Evolutionary conservation across 108 stramenopile genomes (phyloP).

Genomic region (Skeletonema grethae): DNA sequence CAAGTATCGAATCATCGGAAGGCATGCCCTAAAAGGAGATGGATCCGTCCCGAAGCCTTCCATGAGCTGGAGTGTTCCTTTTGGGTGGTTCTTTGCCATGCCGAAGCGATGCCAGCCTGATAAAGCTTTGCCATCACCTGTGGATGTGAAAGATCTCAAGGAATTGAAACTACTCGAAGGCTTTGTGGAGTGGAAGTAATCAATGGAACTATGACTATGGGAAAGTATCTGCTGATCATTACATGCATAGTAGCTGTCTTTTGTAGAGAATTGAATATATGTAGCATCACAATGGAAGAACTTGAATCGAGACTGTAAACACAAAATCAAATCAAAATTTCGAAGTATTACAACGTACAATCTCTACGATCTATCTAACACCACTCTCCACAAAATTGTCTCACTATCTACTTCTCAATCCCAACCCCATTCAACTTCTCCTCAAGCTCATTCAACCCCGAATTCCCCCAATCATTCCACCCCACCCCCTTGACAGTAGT

Average conservation of each 20-base stretch:
- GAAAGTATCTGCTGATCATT: background rate
- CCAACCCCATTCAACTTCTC: constrained; percentile 29
- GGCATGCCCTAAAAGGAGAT: constrained; percentile 42
- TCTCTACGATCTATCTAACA: background rate
- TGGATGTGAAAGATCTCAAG: constrained; percentile 17
- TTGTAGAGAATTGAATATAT: background rate
- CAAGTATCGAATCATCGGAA: constrained; percentile 50
- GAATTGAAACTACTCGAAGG: constrained; percentile 26
- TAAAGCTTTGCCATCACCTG: constrained; percentile 27
- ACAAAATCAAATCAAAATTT: background rate
- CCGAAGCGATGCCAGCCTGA: constrained; percentile 26
- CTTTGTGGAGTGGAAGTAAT: background rate
- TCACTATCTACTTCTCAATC: background rate
- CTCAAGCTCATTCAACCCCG: constrained; percentile 60
- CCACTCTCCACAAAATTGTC: background rate
- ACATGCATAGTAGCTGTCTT: background rate
- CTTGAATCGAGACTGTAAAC: background rate
- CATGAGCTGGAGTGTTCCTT: constrained; percentile 49
- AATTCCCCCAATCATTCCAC: constrained; percentile 71
- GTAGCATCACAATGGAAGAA: background rate
- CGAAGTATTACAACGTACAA: background rate
- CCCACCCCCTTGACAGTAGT: constrained; percentile 60
- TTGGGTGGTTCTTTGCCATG: constrained; percentile 50
- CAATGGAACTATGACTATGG: too few relatives aligned
- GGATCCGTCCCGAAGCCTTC: constrained; percentile 27